A percentile compares a stretch with the other conserved stretches of the same genome.
Evolutionary conservation across 768 basidiomycete genomes (phyloP).

Genomic region (Phaeotremella fagi): DNA sequence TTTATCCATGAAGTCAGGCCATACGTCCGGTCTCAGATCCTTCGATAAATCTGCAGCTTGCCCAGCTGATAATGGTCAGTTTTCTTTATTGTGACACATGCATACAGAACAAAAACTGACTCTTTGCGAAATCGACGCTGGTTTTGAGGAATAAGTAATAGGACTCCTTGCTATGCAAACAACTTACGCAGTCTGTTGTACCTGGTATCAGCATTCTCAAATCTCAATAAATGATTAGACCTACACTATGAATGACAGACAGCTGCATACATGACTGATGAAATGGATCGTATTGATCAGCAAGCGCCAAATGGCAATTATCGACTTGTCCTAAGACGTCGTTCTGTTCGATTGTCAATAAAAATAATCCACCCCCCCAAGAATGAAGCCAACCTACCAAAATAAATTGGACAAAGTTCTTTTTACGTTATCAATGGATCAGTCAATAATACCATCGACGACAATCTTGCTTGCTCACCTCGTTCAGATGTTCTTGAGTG

Average conservation of each 20-base stretch:
- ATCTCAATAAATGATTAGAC: no score
- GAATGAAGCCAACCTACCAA: conserved; percentile 23
- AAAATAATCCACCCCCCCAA: conserved; percentile 8
- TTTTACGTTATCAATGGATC: no score
- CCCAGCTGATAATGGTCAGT: no score
- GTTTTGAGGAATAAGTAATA: not conserved
- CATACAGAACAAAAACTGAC: conserved; percentile 12
- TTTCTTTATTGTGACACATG: no score
- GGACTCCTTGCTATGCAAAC: not conserved
- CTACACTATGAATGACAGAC: conserved; percentile 42
- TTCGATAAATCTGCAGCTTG: conserved; percentile 29
- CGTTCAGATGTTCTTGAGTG: conserved; percentile 35
- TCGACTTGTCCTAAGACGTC: conserved; percentile 47
- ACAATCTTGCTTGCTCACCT: conserved; percentile 13
- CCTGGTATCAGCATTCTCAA: no score
- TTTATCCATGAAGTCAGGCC: conserved; percentile 49
- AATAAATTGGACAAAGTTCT: conserved; percentile 46
- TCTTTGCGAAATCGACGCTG: conserved; percentile 48
- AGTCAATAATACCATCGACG: not conserved
- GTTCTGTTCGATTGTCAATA: conserved; percentile 23
- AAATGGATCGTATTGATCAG: conserved; percentile 27
- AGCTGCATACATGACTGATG: conserved; percentile 29
- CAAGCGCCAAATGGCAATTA: conserved; percentile 39
- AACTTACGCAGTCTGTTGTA: conserved; percentile 33
- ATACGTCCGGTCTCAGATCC: conserved; percentile 20